Conservation (phyloP, 345 rosid species). For the Camelina laxa region DNA sequence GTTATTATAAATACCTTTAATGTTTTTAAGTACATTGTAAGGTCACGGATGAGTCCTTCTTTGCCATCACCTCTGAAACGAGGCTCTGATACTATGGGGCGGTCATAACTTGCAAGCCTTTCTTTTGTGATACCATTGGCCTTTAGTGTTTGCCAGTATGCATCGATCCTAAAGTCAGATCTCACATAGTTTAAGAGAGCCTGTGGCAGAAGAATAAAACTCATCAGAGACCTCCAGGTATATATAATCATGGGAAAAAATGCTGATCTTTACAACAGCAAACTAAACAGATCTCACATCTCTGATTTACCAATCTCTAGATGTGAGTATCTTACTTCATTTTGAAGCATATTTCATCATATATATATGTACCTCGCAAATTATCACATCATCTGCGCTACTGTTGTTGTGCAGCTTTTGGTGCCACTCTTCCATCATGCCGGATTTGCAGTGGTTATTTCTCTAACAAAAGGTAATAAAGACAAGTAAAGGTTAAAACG, state of each 20-base stretch:
- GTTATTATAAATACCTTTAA: conserved; percentile 63
- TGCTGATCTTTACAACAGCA: conserved; percentile 16
- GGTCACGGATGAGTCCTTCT: conserved; percentile 85
- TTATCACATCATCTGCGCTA: conserved; percentile 95
- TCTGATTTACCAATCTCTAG: not conserved
- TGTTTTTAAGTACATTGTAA: conserved; percentile 90
- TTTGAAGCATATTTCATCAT: not conserved
- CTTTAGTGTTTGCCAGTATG: conserved; percentile 91
- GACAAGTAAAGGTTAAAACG: not conserved
- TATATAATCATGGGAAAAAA: not conserved
- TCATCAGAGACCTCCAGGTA: conserved; percentile 30
- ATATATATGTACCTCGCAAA: conserved; percentile 74
- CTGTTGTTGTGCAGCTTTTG: conserved; percentile 98
- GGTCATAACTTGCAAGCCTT: conserved; percentile 93
- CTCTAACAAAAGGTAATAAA: conserved; percentile 53
- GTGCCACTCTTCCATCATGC: conserved; percentile 99
- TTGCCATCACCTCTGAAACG: conserved; percentile 74
- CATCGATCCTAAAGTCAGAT: conserved; percentile 68
- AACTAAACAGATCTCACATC: too few relatives aligned
- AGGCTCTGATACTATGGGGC: conserved; percentile 85
- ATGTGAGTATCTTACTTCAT: not conserved
- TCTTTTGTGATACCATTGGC: conserved; percentile 91
- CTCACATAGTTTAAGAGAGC: conserved; percentile 84
- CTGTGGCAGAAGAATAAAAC: conserved; percentile 51
- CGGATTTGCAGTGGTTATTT: conserved; percentile 90